These are phyloP conservation scores for Lolium rigidum DNA, from an alignment of 176 grass and related monocot species.

Conservation along the genomic window DNA sequence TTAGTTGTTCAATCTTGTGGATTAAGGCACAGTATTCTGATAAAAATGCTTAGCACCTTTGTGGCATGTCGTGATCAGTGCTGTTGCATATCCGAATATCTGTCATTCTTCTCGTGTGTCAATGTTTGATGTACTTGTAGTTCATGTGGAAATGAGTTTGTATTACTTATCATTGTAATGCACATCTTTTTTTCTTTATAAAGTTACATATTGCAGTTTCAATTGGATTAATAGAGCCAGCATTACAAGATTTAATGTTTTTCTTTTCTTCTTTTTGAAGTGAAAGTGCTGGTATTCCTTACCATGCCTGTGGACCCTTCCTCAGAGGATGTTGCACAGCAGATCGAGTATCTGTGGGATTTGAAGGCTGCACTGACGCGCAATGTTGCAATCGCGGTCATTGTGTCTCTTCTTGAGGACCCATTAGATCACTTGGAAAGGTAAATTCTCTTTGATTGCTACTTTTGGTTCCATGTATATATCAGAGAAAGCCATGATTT, in stretches of 20 bases:
- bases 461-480: background rate
- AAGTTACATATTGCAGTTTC: conserved; percentile 2
- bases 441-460: conserved; percentile 46
- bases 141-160: conserved; percentile 10
- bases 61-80: background rate
- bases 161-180: background rate
- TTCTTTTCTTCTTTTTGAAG: conserved; percentile 37
- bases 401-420: conserved; percentile 90
- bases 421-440: conserved; percentile 85
- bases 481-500: conserved; percentile 18
- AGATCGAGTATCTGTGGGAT: conserved; percentile 96
- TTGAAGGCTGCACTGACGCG: conserved; percentile 73
- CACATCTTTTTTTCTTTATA: background rate
- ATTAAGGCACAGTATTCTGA: conserved; percentile 7
- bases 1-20: background rate
- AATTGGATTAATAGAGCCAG: conserved; percentile 8
- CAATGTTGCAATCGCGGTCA: conserved; percentile 73
- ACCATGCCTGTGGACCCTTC: conserved; percentile 86
- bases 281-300: conserved; percentile 98
- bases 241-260: background rate
- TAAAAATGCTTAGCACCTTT: conserved; percentile 18
- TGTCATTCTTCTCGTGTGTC: background rate
- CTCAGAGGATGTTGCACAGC: conserved; percentile 73
- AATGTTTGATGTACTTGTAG: background rate
- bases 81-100: background rate